Base-by-base conservation (phyloP, 371 early-diverging fungal genomes). In the Apophysomyces trapeziformis region DNA sequence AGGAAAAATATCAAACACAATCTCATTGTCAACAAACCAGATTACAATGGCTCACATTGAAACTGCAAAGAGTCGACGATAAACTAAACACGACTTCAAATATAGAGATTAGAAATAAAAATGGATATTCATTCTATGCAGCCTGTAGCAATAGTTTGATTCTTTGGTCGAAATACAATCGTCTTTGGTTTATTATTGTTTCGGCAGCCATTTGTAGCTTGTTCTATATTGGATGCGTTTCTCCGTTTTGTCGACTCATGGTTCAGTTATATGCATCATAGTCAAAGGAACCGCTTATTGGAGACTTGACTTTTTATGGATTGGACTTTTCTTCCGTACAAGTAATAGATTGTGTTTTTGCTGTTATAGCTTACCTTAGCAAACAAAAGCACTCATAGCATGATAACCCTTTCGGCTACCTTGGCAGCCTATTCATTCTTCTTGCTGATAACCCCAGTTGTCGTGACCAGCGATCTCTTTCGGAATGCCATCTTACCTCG, bases 81-180 rank as follows among this genome's bases (percentile, higher is more conserved):
- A 37, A 54, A 38, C 13, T 18, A 16, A 36, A 21, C 16, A 8
- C 5, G 3, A 12, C 32, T 11, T 54, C 16, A 8, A 54, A 54
- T 54, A 54, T 54, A 54, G 56, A 54, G n/a, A 54, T 9, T 6
- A 45, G 16, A 57, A 37, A 58, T 36, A 63, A 16, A 45, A 50
- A 61, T 16, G 43, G 43, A 18, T 65, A 36, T 61, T 65, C 54
- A 39, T 58, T n/a, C 0, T 26, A 26, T 26, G 32, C 32, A 94
- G 6, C 93, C 94, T 26, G 32, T 26, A 26, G 32, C 26, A 26
- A 26, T 26, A 26, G 26, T 26, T 26, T 26, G 26, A 26, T 26
- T 2, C 0, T 26, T 26, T 26, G 32, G 32, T 26, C 2, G 32
- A 26, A 26, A 26, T 26, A 26, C 32, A 26, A 26, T 26, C 32